phyloP scores from a whole-genome alignment of 495 filamentous ascomycete species.

The Jackrogersella minutella region DNA sequence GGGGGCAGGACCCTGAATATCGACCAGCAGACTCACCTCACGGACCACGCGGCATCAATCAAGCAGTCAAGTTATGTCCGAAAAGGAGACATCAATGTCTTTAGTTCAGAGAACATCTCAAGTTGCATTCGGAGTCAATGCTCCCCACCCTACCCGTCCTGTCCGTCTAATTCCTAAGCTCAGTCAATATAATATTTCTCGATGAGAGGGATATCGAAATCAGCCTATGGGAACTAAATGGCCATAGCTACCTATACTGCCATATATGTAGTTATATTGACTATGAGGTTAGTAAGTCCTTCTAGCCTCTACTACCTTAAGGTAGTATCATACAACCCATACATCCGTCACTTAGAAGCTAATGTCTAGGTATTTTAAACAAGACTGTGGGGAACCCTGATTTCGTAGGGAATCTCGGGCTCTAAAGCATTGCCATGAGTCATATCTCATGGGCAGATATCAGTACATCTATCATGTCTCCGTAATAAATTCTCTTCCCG shows the following conservation, averaged over 20 bases:
- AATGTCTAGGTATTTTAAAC: slow-evolving; percentile 21
- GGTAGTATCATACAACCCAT: slow-evolving; percentile 6
- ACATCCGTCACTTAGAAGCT: slow-evolving; percentile 7
- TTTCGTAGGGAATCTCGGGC: slow-evolving; percentile 1
- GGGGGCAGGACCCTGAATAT: slow-evolving; percentile 32
- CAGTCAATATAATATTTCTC: slow-evolving; percentile 4
- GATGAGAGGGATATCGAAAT: slow-evolving; percentile 7
- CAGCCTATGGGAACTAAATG: slow-evolving; percentile 19
- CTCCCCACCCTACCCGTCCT: not conserved
- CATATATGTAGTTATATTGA: not conserved
- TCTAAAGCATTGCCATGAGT: slow-evolving; percentile 15
- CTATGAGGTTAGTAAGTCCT: slow-evolving; percentile 23
- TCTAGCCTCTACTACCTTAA: slow-evolving; percentile 8
- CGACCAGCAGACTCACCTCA: slow-evolving; percentile 9
- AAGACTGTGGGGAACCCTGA: slow-evolving; percentile 33
- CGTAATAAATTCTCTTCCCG: slow-evolving; percentile 15
- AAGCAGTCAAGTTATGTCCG: slow-evolving; percentile 3
- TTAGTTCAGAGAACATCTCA: not conserved
- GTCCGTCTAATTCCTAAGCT: not conserved
- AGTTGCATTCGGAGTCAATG: slow-evolving; percentile 16
- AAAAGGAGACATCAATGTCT: not conserved
- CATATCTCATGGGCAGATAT: slow-evolving; percentile 18
- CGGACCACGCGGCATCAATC: slow-evolving; percentile 13
- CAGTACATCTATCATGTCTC: slow-evolving; percentile 10
- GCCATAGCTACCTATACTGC: not conserved